phyloP scores from a whole-genome alignment of 1,284 basidiomycete genomes.

The Austroboletus novae-zelandiae region DNA sequence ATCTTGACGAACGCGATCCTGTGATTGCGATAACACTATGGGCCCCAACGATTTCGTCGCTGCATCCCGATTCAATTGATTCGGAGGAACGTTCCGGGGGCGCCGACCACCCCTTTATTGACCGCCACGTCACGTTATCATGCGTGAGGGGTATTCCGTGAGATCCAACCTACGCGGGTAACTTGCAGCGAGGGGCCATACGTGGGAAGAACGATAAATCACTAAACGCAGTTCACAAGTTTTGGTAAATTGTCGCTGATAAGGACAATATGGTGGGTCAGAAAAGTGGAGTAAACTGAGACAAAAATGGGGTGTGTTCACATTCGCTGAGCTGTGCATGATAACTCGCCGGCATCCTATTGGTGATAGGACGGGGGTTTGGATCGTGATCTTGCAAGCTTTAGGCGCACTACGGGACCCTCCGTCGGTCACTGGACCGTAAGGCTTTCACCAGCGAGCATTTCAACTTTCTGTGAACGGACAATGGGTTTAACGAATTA shows the following conservation, averaged over 20 bases:
- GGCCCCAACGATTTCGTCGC: not conserved
- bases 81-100: constrained; percentile 1
- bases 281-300: not conserved
- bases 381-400: not conserved
- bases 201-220: constrained; percentile 5
- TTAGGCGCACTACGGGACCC: not conserved
- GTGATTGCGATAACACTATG: not conserved
- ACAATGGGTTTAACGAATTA: too few species aligned
- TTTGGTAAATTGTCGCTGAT: too few species aligned
- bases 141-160: not conserved
- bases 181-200: not conserved
- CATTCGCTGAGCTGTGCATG: not conserved
- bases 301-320: not conserved
- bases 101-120: not conserved
- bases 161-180: not conserved
- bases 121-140: constrained; percentile 20
- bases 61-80: not conserved
- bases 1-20: not conserved
- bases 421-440: not conserved
- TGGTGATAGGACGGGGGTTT: not conserved
- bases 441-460: too few species aligned
- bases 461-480: too few species aligned
- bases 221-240: too few species aligned
- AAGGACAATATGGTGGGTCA: not conserved
- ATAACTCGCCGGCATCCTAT: not conserved